Conservation (phyloP, 2,329 filamentous ascomycete species). For the Calonectria crousiana region DNA sequence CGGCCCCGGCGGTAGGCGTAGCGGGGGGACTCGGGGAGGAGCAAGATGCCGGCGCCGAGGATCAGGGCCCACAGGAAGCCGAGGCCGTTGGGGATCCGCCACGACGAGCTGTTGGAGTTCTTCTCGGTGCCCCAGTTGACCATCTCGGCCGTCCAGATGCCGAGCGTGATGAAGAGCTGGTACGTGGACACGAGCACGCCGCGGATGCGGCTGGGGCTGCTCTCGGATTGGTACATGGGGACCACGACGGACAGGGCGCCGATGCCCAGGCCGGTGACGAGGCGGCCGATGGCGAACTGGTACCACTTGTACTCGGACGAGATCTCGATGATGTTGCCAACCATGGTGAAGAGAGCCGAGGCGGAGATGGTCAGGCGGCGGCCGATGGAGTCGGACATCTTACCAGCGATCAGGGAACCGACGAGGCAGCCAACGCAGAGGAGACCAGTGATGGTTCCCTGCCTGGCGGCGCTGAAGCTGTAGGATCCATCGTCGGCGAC, state of each 20-base stretch:
- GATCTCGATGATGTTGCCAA: conserved; percentile 75
- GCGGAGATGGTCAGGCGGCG: conserved; percentile 72
- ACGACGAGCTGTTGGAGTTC: conserved; percentile 62
- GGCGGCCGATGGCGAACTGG: conserved; percentile 73
- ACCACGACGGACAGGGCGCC: conserved; percentile 74
- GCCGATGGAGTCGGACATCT: conserved; percentile 71
- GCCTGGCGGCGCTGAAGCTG: conserved; percentile 68
- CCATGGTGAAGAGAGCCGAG: conserved; percentile 71
- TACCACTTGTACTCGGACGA: conserved; percentile 68
- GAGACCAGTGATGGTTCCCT: conserved; percentile 73
- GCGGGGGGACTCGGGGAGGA: conserved; percentile 68
- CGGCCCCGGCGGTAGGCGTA: conserved; percentile 62
- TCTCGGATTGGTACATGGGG: conserved; percentile 78
- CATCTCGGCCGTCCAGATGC: conserved; percentile 71
- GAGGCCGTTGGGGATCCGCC: conserved; percentile 73
- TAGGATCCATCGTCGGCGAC: conserved; percentile 51
- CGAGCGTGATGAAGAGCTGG: conserved; percentile 77
- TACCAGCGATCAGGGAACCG: conserved; percentile 69
- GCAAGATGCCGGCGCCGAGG: conserved; percentile 62
- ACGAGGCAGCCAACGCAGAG: conserved; percentile 70
- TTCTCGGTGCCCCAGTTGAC: conserved; percentile 72
- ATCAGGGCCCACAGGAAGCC: conserved; percentile 67
- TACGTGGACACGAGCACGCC: conserved; percentile 74
- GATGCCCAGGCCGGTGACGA: conserved; percentile 75
- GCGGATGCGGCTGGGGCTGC: conserved; percentile 72